These are phyloP conservation scores for Diplodia seriata DNA, from an alignment of 2,329 filamentous ascomycete species.

Conservation along the genomic window DNA sequence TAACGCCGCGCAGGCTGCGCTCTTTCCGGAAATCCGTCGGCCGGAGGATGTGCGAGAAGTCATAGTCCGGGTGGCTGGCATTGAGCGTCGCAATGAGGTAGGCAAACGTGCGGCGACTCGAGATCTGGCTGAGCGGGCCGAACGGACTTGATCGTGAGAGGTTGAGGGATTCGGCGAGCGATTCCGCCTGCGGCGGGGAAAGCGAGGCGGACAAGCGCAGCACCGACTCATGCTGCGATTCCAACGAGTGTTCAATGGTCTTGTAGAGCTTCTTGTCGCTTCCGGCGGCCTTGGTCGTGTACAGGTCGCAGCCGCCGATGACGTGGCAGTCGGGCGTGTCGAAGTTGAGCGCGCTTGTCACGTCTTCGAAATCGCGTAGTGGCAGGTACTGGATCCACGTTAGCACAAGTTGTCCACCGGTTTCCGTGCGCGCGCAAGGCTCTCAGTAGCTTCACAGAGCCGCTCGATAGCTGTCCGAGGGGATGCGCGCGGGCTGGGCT, in stretches of 20 bases:
- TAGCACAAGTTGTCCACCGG: background rate
- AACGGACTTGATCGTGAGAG: slow-evolving; percentile 90
- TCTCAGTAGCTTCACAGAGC: slow-evolving; percentile 22
- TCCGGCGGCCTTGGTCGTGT: slow-evolving; percentile 95
- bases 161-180: slow-evolving; percentile 71
- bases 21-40: slow-evolving; percentile 91
- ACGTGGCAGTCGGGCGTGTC: slow-evolving; percentile 92
- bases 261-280: slow-evolving; percentile 98
- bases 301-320: slow-evolving; percentile 91
- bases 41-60: slow-evolving; percentile 91
- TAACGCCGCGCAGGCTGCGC: slow-evolving; percentile 77
- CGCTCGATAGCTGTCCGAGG: background rate
- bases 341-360: slow-evolving; percentile 93
- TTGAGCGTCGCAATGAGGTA: slow-evolving; percentile 97
- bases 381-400: slow-evolving; percentile 76
- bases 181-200: slow-evolving; percentile 78
- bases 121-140: slow-evolving; percentile 84
- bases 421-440: slow-evolving; percentile 1
- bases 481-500: slow-evolving; percentile 8
- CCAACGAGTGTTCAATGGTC: slow-evolving; percentile 88
- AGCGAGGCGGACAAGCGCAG: slow-evolving; percentile 85
- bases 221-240: slow-evolving; percentile 88
- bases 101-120: slow-evolving; percentile 89
- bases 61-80: slow-evolving; percentile 93
- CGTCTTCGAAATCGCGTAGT: slow-evolving; percentile 86